Evolutionary conservation across 2,329 filamentous ascomycete species (phyloP).

Genomic region (Elsinoe perseae): DNA sequence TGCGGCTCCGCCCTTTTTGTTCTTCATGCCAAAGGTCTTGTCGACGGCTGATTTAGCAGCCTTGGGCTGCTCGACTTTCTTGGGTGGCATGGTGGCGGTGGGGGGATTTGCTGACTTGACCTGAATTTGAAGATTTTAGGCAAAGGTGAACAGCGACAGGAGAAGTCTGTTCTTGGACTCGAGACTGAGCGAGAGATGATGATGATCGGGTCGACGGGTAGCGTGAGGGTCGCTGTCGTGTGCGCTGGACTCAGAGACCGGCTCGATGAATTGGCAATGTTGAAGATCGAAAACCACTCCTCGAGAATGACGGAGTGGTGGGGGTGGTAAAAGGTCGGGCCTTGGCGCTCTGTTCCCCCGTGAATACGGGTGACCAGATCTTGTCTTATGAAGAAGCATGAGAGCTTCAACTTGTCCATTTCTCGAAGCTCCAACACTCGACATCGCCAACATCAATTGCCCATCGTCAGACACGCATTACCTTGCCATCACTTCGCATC

Average conservation of each 20-base stretch:
- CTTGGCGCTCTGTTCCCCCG: neutral
- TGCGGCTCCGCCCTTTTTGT: constrained; percentile 89
- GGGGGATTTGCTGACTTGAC: neutral
- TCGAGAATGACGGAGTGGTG: constrained; percentile 12
- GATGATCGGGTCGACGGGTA: neutral
- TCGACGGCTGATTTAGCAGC: constrained; percentile 67
- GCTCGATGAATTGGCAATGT: constrained; percentile 11
- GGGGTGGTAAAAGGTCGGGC: neutral
- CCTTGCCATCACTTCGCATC: neutral
- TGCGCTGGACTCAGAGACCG: constrained; percentile 3
- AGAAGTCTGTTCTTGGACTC: neutral
- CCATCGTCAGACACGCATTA: neutral
- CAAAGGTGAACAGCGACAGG: neutral
- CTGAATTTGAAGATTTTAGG: neutral
- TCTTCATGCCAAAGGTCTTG: constrained; percentile 99
- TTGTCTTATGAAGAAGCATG: neutral
- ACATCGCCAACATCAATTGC: neutral
- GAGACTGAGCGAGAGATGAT: neutral
- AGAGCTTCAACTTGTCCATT: constrained; percentile 9
- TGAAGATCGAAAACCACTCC: constrained; percentile 4
- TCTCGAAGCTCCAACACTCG: neutral
- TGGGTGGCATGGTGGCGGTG: constrained; percentile 61
- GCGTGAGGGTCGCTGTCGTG: constrained; percentile 13
- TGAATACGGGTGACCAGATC: neutral
- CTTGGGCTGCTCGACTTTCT: constrained; percentile 51